Evolutionary conservation across 768 basidiomycete genomes (phyloP).

Genomic region (Hydnomerulius pinastri): DNA sequence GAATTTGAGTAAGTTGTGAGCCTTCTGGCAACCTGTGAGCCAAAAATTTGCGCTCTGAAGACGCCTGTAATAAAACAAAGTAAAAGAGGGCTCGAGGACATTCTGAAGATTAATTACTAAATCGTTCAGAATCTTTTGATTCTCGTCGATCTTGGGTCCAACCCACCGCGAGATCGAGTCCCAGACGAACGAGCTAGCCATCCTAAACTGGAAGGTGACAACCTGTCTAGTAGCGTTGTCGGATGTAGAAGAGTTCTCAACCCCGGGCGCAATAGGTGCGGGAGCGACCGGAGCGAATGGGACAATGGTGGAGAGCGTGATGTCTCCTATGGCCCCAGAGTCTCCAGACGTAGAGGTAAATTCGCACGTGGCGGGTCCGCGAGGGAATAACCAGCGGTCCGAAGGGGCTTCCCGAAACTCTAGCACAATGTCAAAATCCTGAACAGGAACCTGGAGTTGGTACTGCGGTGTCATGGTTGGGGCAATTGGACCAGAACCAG

Average conservation of each 20-base stretch:
- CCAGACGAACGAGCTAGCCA: conserved; percentile 51
- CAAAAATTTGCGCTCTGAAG: conserved; percentile 50
- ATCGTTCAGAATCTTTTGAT: conserved; percentile 43
- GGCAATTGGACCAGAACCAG: conserved; percentile 15
- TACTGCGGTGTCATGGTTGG: conserved; percentile 18
- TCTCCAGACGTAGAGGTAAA: conserved; percentile 25
- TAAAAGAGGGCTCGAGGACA: neutral
- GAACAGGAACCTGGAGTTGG: conserved; percentile 36
- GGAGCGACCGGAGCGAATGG: conserved; percentile 40
- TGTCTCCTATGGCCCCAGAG: conserved; percentile 26
- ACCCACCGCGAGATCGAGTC: conserved; percentile 63
- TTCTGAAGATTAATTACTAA: conserved; percentile 39
- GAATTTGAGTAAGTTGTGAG: conserved; percentile 57
- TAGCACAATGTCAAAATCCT: conserved; percentile 71
- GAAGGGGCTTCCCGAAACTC: conserved; percentile 65
- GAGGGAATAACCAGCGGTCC: conserved; percentile 72
- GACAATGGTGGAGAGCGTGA: conserved; percentile 46
- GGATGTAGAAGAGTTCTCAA: conserved; percentile 10
- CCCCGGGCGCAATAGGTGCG: conserved; percentile 6
- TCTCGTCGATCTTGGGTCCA: conserved; percentile 55
- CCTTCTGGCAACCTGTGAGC: conserved; percentile 60
- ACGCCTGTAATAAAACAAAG: conserved; percentile 34
- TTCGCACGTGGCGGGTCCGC: conserved; percentile 55
- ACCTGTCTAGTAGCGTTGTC: conserved; percentile 31
- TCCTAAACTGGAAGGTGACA: conserved; percentile 50